Percentiles rank a stretch among this genome's conserved stretches.
Evolutionary conservation across 495 filamentous ascomycete species (phyloP).

Genomic region (Jackrogersella minutella): DNA sequence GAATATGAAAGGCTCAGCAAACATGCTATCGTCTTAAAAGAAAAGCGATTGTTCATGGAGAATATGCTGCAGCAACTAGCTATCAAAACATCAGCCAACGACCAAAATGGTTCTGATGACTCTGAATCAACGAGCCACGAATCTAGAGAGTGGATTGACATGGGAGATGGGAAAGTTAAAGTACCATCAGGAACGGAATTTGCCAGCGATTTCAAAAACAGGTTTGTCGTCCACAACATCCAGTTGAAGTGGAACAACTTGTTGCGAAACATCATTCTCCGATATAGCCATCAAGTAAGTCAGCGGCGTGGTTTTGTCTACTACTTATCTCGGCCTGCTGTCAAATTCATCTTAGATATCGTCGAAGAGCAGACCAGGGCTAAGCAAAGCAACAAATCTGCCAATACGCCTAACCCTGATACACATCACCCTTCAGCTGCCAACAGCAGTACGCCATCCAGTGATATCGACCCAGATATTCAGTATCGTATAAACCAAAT

Average conservation of each 20-base stretch:
- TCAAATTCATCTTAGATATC: slow-evolving; percentile 98
- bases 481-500: slow-evolving; percentile 89
- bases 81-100: slow-evolving; percentile 35
- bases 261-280: slow-evolving; percentile 91
- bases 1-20: slow-evolving; percentile 73
- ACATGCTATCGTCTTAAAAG: slow-evolving; percentile 72
- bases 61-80: slow-evolving; percentile 73
- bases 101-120: slow-evolving; percentile 16
- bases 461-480: slow-evolving; percentile 64
- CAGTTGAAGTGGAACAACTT: slow-evolving; percentile 99
- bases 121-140: slow-evolving; percentile 19
- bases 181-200: slow-evolving; percentile 69
- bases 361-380: slow-evolving; percentile 89
- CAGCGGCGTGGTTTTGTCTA: slow-evolving; percentile 97
- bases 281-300: slow-evolving; percentile 97
- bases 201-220: slow-evolving; percentile 94
- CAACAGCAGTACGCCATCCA: slow-evolving; percentile 48
- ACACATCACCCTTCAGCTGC: slow-evolving; percentile 40
- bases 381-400: slow-evolving; percentile 54
- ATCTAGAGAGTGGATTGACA: slow-evolving; percentile 42
- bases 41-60: slow-evolving; percentile 80
- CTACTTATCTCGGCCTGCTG: slow-evolving; percentile 92
- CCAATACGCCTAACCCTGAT: slow-evolving; percentile 44
- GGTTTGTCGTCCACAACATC: slow-evolving; percentile 96
- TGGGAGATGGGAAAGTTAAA: slow-evolving; percentile 52